Conservation (phyloP, 2,329 filamentous ascomycete genomes). For the Fusarium hostae region DNA sequence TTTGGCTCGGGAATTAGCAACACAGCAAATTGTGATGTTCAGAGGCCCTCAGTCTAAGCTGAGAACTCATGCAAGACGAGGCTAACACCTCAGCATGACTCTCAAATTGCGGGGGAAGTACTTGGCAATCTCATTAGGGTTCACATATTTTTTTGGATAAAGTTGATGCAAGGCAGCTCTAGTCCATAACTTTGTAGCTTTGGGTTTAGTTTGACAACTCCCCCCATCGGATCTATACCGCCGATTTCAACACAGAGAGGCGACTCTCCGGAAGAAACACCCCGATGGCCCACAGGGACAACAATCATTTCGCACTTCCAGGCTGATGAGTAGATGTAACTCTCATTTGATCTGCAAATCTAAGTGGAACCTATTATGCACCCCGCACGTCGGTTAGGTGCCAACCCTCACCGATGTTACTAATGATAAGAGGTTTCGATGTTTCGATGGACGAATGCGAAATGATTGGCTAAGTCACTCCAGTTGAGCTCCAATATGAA, state of each 20-base stretch:
- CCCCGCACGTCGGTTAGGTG: constrained; percentile 14
- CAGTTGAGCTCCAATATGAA: background rate
- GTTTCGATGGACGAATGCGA: background rate
- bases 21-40: background rate
- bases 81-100: background rate
- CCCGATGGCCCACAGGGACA: background rate
- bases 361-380: constrained; percentile 1
- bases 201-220: background rate
- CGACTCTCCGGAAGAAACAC: background rate
- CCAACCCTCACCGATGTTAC: background rate
- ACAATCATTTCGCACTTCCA: background rate
- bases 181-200: background rate
- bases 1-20: constrained; percentile 3
- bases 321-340: background rate
- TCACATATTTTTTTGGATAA: background rate
- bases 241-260: background rate
- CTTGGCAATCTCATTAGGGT: background rate
- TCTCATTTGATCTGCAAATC: constrained; percentile 1
- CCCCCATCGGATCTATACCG: background rate
- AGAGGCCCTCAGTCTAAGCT: background rate
- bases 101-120: background rate
- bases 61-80: background rate
- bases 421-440: background rate
- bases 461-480: background rate
- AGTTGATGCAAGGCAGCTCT: background rate